A percentile compares a stretch with the other conserved stretches of the same genome.
Evolutionary conservation across 306 rosid genomes (phyloP).

Genomic region (Aeschynomene evenia): DNA sequence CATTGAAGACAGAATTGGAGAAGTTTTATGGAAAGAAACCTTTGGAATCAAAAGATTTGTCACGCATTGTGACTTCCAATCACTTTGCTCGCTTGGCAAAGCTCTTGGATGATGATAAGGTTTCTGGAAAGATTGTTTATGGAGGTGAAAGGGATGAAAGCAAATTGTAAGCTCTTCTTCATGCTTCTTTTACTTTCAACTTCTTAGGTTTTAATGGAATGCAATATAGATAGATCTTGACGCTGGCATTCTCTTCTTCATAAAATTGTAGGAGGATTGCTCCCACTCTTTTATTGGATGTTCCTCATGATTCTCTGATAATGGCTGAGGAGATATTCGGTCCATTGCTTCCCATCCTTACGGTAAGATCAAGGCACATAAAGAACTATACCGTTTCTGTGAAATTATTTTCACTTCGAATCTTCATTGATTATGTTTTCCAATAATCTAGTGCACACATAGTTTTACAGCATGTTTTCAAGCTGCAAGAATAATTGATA

Average conservation of each 20-base stretch:
- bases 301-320: slow-evolving; percentile 68
- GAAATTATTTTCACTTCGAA: too few relatives aligned
- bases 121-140: slow-evolving; percentile 71
- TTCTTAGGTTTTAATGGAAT: slow-evolving; percentile 10
- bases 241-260: background rate
- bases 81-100: slow-evolving; percentile 81
- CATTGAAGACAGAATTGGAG: slow-evolving; percentile 70
- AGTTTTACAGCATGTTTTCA: background rate
- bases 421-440: background rate
- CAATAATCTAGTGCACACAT: background rate
- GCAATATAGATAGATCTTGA: slow-evolving; percentile 17
- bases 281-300: slow-evolving; percentile 87
- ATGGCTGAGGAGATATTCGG: slow-evolving; percentile 94
- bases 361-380: slow-evolving; percentile 49
- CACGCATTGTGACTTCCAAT: slow-evolving; percentile 75
- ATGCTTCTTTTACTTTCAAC: background rate
- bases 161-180: slow-evolving; percentile 58
- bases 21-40: slow-evolving; percentile 68
- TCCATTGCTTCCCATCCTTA: slow-evolving; percentile 88
- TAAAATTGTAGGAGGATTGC: slow-evolving; percentile 63
- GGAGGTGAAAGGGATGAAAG: slow-evolving; percentile 83
- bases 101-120: slow-evolving; percentile 83
- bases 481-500: background rate
- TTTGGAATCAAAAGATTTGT: slow-evolving; percentile 77
- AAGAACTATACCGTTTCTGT: background rate